Conservation (phyloP, 2,329 filamentous ascomycete genomes). For the Neofusicoccum sp. region DNA sequence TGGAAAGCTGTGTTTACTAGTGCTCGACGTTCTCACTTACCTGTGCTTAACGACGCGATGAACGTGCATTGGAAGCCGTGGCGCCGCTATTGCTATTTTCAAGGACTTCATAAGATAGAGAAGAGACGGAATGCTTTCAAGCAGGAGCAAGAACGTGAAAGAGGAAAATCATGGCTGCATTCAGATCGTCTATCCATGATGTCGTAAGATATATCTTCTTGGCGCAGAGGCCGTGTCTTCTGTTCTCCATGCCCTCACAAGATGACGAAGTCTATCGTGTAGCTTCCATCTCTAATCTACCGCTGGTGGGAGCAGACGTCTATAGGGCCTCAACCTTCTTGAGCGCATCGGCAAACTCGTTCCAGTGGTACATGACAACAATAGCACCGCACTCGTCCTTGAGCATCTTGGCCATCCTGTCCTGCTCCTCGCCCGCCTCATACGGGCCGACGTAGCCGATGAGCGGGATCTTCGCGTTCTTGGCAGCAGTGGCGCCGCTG, state of each 20-base stretch:
- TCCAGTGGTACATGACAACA: slow-evolving; percentile 53
- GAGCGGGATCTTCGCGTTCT: slow-evolving; percentile 73
- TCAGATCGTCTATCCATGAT: slow-evolving; percentile 10
- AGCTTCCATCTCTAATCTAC: slow-evolving; percentile 15
- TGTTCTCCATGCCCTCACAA: neutral
- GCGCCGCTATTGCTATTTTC: no score
- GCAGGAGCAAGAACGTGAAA: no score
- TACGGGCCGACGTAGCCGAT: slow-evolving; percentile 87
- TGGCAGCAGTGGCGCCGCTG: slow-evolving; percentile 75
- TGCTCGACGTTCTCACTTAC: no score
- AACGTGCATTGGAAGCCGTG: no score
- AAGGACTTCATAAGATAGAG: no score
- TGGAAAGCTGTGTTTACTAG: no score
- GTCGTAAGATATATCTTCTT: neutral
- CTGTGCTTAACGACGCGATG: no score
- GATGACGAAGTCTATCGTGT: slow-evolving; percentile 10
- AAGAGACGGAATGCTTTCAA: no score
- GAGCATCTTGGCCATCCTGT: slow-evolving; percentile 51
- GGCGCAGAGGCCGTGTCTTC: slow-evolving; percentile 1
- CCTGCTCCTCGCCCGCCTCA: slow-evolving; percentile 63
- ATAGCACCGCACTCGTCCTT: slow-evolving; percentile 48
- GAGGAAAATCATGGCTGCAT: neutral
- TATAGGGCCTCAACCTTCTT: slow-evolving; percentile 45
- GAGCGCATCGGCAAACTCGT: slow-evolving; percentile 49
- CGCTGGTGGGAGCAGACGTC: neutral